Conservation (phyloP, 495 filamentous ascomycete species). For the Collariella sp. region DNA sequence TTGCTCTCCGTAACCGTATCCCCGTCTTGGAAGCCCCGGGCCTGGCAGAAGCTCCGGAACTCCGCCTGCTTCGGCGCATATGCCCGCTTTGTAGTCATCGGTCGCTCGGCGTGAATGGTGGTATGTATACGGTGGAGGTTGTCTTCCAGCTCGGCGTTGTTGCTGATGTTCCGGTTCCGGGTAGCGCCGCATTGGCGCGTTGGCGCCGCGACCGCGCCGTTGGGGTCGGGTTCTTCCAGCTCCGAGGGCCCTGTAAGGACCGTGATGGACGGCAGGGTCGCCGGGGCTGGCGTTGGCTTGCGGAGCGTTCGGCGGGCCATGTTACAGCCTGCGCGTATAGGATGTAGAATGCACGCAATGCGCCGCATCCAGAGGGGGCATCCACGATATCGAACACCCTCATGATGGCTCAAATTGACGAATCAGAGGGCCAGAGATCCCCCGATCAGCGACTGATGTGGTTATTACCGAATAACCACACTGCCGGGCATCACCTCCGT, state of each 20-base stretch:
- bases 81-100: background rate
- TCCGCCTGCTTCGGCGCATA: too few species aligned
- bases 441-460: background rate
- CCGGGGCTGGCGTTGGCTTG: background rate
- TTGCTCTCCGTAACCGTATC: too few species aligned
- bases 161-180: background rate
- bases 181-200: background rate
- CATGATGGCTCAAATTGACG: background rate
- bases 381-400: background rate
- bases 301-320: background rate
- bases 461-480: background rate
- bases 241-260: background rate
- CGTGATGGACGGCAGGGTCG: background rate
- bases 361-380: background rate
- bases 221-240: background rate
- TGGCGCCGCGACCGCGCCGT: background rate
- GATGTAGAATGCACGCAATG: background rate
- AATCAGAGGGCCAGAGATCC: background rate
- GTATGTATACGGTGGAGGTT: background rate
- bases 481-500: background rate
- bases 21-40: too few species aligned
- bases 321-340: background rate
- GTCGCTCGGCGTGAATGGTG: background rate
- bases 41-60: too few species aligned
- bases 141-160: background rate